Conservation (phyloP, 257 asterid species). For the Solanum clarkiae region DNA sequence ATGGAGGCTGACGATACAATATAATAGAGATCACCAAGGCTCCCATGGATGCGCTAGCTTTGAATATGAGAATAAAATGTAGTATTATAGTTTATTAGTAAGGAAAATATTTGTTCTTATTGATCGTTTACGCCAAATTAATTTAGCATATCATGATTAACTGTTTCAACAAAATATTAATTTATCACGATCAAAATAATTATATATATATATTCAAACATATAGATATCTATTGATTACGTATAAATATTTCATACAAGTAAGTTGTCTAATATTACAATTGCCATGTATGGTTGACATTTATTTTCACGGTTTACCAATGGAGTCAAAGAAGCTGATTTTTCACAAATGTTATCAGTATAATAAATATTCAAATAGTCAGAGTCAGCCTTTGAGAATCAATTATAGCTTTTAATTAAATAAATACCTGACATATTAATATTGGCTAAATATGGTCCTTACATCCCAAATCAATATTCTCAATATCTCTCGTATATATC, state of each 20-base stretch:
- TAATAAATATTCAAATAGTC: not conserved
- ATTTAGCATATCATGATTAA: not conserved
- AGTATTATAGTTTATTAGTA: not conserved
- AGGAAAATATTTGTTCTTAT: not conserved
- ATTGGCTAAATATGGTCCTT: not conserved
- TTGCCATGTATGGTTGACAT: not conserved
- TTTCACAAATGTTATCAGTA: not conserved
- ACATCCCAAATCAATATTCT: not conserved
- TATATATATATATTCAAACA: not conserved
- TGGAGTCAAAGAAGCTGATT: not conserved
- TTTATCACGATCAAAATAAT: not conserved
- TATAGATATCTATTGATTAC: not conserved
- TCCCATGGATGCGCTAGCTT: not conserved
- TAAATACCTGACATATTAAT: not conserved
- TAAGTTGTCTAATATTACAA: not conserved
- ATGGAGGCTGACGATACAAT: not conserved
- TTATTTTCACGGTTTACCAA: not conserved
- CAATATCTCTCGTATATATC: not conserved
- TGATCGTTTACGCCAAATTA: not conserved
- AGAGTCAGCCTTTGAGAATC: not conserved
- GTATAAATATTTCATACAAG: not conserved
- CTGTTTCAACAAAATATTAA: not conserved
- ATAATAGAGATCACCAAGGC: not conserved
- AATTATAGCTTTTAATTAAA: not conserved
- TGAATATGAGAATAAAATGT: not conserved